Percentiles rank a stretch among this genome's conserved stretches.
These are phyloP conservation scores for Suillus subluteus DNA, from an alignment of 768 basidiomycete species.

Conservation along the genomic window DNA sequence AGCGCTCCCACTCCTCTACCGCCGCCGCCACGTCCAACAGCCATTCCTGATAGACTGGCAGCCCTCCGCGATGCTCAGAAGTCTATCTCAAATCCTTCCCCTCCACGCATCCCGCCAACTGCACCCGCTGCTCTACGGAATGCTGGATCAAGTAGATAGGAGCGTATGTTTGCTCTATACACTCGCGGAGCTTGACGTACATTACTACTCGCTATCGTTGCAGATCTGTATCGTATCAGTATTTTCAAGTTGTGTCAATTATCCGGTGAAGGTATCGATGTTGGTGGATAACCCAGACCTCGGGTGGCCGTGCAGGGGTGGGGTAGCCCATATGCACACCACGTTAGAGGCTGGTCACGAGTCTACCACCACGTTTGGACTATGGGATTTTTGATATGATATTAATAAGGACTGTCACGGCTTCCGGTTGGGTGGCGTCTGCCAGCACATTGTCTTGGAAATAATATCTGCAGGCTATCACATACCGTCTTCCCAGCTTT, in stretches of 20 bases:
- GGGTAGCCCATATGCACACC: neutral
- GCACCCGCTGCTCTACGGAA: constrained; percentile 15
- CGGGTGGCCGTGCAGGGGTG: neutral
- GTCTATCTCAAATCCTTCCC: constrained; percentile 13
- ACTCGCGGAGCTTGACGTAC: neutral
- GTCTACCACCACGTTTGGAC: neutral
- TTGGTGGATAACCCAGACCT: neutral
- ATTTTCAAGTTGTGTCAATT: neutral
- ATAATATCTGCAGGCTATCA: neutral
- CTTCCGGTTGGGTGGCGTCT: neutral
- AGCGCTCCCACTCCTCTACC: neutral
- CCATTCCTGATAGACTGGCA: constrained; percentile 21
- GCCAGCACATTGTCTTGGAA: neutral
- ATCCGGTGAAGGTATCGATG: neutral
- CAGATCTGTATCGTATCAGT: constrained; percentile 1
- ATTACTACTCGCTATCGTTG: neutral
- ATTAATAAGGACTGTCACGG: neutral
- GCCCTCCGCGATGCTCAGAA: constrained; percentile 23
- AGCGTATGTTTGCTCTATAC: neutral
- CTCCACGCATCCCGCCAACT: constrained; percentile 13
- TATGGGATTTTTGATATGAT: neutral
- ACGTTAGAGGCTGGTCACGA: no score
- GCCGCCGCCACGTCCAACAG: constrained; percentile 20
- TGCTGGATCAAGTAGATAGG: constrained; percentile 9
- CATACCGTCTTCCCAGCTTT: neutral